Evolutionary conservation across 2,329 filamentous ascomycete genomes (phyloP), one percentile per base, ranked within the genome.

Genomic region (Venturiaceae sp.): DNA sequence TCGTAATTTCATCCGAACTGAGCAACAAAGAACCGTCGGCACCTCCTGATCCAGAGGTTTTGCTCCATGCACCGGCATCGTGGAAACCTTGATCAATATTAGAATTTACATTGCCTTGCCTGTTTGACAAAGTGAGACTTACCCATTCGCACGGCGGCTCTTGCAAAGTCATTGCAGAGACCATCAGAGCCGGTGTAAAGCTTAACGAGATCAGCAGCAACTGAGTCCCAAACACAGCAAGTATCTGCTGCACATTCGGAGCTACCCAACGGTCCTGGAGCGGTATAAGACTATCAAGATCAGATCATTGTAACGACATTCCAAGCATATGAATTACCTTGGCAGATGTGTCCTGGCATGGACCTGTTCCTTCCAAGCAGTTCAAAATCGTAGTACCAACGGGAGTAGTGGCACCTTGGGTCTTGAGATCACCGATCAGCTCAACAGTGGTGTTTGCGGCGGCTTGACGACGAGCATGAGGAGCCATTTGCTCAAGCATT

Each of bases 11-110:
- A 30, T 39, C 36, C 37, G 69, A 64, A 23, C 14, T 16, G 60
- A 75, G 72, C 21, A 74, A 60, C 9, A 76, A 65, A 1, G 71
- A 74, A 34, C 74, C 74, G 55, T 76, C 73, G 16, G 72, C 73
- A 41, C 73, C 74, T 26, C 34, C 57, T 26, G 28, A 21, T 32
- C 30, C 57, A 4, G 16, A 23, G 8, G 47, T 30, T 16, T 19
- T 37, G 4, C 57, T 19, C 57, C 57, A 58, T 14, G 71, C 69
- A 4, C 63, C 55, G 34, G 63, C 62, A 26, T 72, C 69, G 55
- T 72, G 70, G 62, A 72, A 72, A 21, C 46, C 55, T 16, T n/a
- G n/a, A n/a, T n/a, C n/a, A n/a, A n/a, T n/a, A n/a, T n/a, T n/a
- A n/a, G n/a, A n/a, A n/a, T n/a, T n/a, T n/a, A n/a, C n/a, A n/a